Evolutionary conservation across 2,329 filamentous ascomycete species (phyloP), one percentile per base, ranked within the genome.

Genomic region (Nemania sp.): DNA sequence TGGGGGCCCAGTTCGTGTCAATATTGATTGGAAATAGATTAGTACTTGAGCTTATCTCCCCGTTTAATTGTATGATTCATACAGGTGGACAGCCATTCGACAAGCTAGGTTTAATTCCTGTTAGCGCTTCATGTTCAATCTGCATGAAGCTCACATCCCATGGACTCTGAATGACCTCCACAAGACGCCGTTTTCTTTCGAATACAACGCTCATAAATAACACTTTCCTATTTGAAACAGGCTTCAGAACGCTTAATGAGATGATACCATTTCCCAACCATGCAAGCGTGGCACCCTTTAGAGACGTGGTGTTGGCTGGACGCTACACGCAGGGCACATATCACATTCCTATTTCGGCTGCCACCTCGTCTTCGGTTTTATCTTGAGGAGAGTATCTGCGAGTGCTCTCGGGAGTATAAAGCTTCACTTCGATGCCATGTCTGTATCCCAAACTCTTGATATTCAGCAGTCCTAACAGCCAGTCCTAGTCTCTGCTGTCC

Each of bases 321-420:
- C 42, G 32, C 18, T 54, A 47, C 35, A 37, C 25, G 40, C 25
- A 52, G 25, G 18, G 47, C 21, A 52, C 50, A 50, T 62, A 15
- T 50, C 55, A 62, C 59, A 59, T 62, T 54, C 59, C 59, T 62
- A 62, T 42, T 62, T 48, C n/a, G 56, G 59, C 15, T 51, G 40
- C 17, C 25, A 54, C 21, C 45, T 54, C 50, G 49, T 51, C 49
- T 21, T 45, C 42, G 29, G 21, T 55, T 48, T 37, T 45, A 62
- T 59, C 45, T 55, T 43, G 39, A 18, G 18, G 43, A 12, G 17
- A n/a, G 25, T 43, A 15, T 37, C 15, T 34, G 20, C 5, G 34
- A 59, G 46, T 34, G 29, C 3, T n/a, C 7, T 11, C 9, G 20
- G 29, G 46, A 59, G 50, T 62, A 62, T 62, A 62, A 62, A 62